Evolutionary conservation across 768 basidiomycete genomes (phyloP).

Genomic region (Tremella fuciformis): DNA sequence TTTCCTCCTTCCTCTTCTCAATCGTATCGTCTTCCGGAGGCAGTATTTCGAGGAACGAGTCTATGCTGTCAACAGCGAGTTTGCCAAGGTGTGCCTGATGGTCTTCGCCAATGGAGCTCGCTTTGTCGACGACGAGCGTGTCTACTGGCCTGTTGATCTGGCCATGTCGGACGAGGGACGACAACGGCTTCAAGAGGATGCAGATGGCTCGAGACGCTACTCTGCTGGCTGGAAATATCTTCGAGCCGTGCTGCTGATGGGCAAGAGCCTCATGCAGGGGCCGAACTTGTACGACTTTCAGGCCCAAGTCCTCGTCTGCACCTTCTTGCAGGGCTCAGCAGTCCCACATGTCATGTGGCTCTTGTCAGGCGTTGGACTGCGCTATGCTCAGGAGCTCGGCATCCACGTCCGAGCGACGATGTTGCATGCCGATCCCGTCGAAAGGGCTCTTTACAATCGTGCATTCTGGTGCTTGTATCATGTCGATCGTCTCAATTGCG

Average conservation of each 20-base stretch:
- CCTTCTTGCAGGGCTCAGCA: slow-evolving; percentile 46
- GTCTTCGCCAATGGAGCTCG: slow-evolving; percentile 69
- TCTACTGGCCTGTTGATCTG: slow-evolving; percentile 48
- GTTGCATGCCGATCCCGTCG: slow-evolving; percentile 51
- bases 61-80: slow-evolving; percentile 58
- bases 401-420: slow-evolving; percentile 62
- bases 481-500: slow-evolving; percentile 52
- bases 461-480: slow-evolving; percentile 64
- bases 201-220: slow-evolving; percentile 34
- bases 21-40: slow-evolving; percentile 66
- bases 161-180: slow-evolving; percentile 37
- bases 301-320: slow-evolving; percentile 55
- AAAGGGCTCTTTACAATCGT: slow-evolving; percentile 75
- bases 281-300: slow-evolving; percentile 71
- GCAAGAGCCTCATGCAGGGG: slow-evolving; percentile 60
- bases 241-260: slow-evolving; percentile 62
- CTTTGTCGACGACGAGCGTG: slow-evolving; percentile 62
- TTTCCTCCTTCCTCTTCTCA: slow-evolving; percentile 65
- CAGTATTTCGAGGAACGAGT: slow-evolving; percentile 56
- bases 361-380: slow-evolving; percentile 64
- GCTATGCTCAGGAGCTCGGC: slow-evolving; percentile 72
- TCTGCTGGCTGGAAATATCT: slow-evolving; percentile 57
- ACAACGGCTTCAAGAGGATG: slow-evolving; percentile 26
- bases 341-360: slow-evolving; percentile 58
- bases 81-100: slow-evolving; percentile 60